phyloP scores from a whole-genome alignment of 306 rosid species.

The Spatholobus suberectus region DNA sequence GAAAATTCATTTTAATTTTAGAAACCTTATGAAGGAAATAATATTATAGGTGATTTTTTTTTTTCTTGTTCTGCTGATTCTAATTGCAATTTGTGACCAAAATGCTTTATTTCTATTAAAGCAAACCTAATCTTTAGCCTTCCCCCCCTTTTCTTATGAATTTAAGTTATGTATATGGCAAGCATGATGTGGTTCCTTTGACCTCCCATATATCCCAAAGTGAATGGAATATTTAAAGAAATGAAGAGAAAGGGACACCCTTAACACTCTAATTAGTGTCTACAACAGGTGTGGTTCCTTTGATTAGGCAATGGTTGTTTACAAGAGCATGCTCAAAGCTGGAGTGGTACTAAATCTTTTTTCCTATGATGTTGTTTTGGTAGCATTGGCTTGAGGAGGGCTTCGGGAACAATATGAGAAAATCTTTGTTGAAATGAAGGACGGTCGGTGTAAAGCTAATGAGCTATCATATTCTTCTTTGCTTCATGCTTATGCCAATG shows the following conservation, averaged over 20 bases:
- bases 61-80: constrained; percentile 30
- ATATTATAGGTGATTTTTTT: not conserved
- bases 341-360: constrained; percentile 90
- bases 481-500: constrained; percentile 95
- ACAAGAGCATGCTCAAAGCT: constrained; percentile 85
- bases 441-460: constrained; percentile 77
- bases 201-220: no score
- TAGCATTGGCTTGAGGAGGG: constrained; percentile 93
- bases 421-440: constrained; percentile 80
- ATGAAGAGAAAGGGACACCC: constrained; percentile 93
- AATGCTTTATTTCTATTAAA: no score
- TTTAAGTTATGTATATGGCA: no score
- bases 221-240: constrained; percentile 83
- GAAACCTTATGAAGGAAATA: constrained; percentile 3
- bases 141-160: no score
- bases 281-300: constrained; percentile 89
- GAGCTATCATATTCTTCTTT: constrained; percentile 85
- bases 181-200: no score
- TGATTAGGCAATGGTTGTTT: constrained; percentile 82
- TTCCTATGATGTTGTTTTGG: constrained; percentile 84
- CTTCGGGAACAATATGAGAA: constrained; percentile 92
- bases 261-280: constrained; percentile 84
- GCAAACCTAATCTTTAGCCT: no score
- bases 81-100: constrained; percentile 25
- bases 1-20: not conserved